Percentiles rank a stretch among this genome's conserved stretches.
Evolutionary conservation across 176 grass and related monocot species (phyloP).

Genomic region (Bonia amplexicaulis): DNA sequence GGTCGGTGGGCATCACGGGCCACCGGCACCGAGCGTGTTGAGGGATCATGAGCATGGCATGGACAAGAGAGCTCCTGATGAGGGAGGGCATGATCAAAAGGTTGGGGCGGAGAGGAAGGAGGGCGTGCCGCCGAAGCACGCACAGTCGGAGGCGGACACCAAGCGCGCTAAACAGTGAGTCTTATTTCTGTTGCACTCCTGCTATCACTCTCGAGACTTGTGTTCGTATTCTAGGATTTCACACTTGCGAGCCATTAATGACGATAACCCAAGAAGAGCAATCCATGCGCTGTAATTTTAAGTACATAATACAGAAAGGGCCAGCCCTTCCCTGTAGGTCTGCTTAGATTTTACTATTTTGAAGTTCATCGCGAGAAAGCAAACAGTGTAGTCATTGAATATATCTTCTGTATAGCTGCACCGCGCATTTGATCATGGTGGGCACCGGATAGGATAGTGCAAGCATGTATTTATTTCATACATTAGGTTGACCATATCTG

Average conservation of each 20-base stretch:
- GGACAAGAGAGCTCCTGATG: conserved; percentile 47
- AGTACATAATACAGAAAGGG: neutral
- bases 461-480: conserved; percentile 10
- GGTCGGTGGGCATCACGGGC: conserved; percentile 31
- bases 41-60: conserved; percentile 49
- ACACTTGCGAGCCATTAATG: neutral
- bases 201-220: neutral
- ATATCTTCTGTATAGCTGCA: neutral
- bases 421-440: neutral
- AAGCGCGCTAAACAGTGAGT: conserved; percentile 92
- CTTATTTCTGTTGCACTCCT: conserved; percentile 14
- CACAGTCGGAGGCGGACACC: conserved; percentile 56
- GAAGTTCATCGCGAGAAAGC: neutral
- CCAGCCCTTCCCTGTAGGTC: neutral
- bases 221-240: neutral
- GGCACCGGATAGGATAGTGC: neutral
- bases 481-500: neutral
- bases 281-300: neutral
- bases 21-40: neutral
- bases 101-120: conserved; percentile 66
- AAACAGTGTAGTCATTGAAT: neutral
- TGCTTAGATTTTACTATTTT: neutral
- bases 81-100: conserved; percentile 32
- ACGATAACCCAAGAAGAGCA: neutral
- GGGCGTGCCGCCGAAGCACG: conserved; percentile 40